Conservation (phyloP, 2,329 filamentous ascomycete species). For the Alternaria sp. region DNA sequence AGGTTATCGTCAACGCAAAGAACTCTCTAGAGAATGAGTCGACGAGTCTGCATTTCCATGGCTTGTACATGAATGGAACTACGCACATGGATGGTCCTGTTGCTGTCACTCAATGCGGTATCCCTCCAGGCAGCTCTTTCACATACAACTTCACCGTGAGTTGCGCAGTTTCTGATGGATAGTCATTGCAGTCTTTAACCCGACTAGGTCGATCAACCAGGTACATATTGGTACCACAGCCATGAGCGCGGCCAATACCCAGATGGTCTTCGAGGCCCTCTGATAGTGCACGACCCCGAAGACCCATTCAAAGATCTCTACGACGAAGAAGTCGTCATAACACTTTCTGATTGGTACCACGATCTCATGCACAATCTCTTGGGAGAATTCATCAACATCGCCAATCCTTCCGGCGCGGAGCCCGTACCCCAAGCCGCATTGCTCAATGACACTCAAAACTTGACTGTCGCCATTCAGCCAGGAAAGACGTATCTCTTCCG, state of each 20-base stretch:
- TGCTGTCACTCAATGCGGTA: conserved; percentile 64
- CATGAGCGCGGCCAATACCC: conserved; percentile 68
- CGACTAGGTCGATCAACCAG: conserved; percentile 58
- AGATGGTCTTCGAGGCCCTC: conserved; percentile 71
- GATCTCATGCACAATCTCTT: conserved; percentile 58
- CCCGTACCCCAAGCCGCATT: conserved; percentile 70
- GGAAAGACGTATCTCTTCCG: conserved; percentile 69
- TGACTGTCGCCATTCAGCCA: conserved; percentile 54
- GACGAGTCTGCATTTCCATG: conserved; percentile 77
- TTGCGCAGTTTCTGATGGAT: neutral
- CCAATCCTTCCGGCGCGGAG: conserved; percentile 66
- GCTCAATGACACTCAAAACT: conserved; percentile 65
- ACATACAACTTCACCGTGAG: conserved; percentile 61
- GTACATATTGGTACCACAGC: conserved; percentile 71
- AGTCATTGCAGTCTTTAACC: conserved; percentile 39
- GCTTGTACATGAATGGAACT: conserved; percentile 77
- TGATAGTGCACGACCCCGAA: conserved; percentile 68
- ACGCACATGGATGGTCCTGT: conserved; percentile 76
- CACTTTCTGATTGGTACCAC: conserved; percentile 78
- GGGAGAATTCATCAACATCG: conserved; percentile 53
- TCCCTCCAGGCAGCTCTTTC: conserved; percentile 68
- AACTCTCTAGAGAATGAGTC: conserved; percentile 70
- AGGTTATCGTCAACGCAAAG: conserved; percentile 69
- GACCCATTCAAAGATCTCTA: conserved; percentile 60
- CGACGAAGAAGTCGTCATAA: conserved; percentile 67